Base-by-base conservation (phyloP, 208 protist species). In the Crithidia expoeki region DNA sequence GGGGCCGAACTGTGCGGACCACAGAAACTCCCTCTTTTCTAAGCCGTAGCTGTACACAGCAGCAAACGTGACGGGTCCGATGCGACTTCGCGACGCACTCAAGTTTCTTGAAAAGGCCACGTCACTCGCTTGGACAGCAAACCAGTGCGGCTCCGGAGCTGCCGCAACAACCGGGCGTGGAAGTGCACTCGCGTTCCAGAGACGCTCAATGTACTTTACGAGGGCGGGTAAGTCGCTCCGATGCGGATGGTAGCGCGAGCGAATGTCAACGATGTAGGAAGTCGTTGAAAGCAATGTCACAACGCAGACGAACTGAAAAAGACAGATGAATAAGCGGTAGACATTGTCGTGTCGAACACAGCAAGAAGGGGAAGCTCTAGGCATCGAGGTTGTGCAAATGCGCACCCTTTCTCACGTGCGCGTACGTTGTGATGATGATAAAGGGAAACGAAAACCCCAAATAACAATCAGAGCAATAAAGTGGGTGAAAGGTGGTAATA, bases 201-300 rank as follows among this genome's bases (percentile, higher is more conserved):
- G 23, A 10, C 5, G 6, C 27, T 50, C 28, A 16, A 10, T 38
- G 58, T 28, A 64, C 10, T 30, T 3, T 12, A 5, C n/a, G 21
- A 74, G 25, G 11, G 60, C 58, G 36, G 42, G 0, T 38, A 52
- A 67, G 44, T 68, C 60, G 23, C 27, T 17, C 12, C 25, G 9
- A 25, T n/a, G 36, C 0, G 51, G 19, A 32, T 17, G 68, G 40
- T 61, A 74, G 51, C 58, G 52, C 32, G 68, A 66, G 33, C 68
- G 68, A n/a, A 62, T 53, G 47, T 74, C 68, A 19, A 74, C 40
- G 44, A 74, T 62, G 34, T 61, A 74, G 30, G 25, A 62, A 19
- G 28, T 40, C n/a, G 60, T 68, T 6, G 68, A 74, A 36, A 74
- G 30, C 14, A 74, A 14, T 5, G 32, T 46, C 0, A 62, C 21